A percentile compares a stretch with the other conserved stretches of the same genome.
These are phyloP conservation scores for Leishmania arabica DNA, from an alignment of 208 protist species.

Conservation along the genomic window DNA sequence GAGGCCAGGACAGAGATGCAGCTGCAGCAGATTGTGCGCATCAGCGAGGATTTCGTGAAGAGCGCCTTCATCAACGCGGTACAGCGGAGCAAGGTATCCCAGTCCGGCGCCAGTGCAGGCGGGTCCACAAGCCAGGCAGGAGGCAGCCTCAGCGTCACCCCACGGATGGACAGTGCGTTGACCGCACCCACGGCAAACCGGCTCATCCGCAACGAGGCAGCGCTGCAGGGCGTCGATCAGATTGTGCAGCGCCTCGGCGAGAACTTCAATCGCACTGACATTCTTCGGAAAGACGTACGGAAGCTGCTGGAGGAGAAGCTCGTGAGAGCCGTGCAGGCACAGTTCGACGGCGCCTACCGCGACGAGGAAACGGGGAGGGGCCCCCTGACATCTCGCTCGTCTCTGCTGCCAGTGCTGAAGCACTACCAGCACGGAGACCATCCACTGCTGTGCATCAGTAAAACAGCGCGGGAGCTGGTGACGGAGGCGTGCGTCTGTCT, in stretches of 20 bases:
- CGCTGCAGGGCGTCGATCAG: conserved; percentile 55
- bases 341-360: conserved; percentile 57
- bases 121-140: background rate
- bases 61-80: conserved; percentile 69
- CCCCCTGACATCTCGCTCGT: conserved; percentile 17
- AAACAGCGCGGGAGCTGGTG: conserved; percentile 37
- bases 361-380: conserved; percentile 65
- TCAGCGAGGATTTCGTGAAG: conserved; percentile 72
- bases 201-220: conserved; percentile 66
- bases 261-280: conserved; percentile 79
- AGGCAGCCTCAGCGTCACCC: background rate
- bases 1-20: conserved; percentile 43
- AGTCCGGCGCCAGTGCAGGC: background rate
- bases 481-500: conserved; percentile 58
- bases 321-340: conserved; percentile 35
- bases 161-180: conserved; percentile 1
- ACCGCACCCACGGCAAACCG: conserved; percentile 1
- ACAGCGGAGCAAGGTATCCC: conserved; percentile 26
- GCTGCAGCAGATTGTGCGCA: conserved; percentile 56
- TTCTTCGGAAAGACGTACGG: conserved; percentile 62
- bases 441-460: conserved; percentile 56
- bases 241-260: conserved; percentile 80
- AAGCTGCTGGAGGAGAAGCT: conserved; percentile 55
- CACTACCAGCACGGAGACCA: conserved; percentile 85
- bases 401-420: conserved; percentile 42